Evolutionary conservation across 495 filamentous ascomycete species (phyloP).

Genomic region (Podospora sp.): DNA sequence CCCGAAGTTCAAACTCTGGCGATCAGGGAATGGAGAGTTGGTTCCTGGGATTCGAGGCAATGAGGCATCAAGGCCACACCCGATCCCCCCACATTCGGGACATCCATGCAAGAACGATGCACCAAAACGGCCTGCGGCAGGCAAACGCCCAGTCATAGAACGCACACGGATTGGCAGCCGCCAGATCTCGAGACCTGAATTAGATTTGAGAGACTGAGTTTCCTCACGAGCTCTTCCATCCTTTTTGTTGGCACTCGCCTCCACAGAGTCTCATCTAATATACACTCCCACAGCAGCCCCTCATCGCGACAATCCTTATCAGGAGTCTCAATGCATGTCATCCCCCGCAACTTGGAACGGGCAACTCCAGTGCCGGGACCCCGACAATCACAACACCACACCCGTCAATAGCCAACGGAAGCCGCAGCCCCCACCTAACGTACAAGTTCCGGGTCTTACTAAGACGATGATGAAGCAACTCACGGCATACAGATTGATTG

Average conservation of each 20-base stretch:
- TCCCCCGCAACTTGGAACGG: background rate
- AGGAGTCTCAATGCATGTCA: background rate
- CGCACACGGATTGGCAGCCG: too few species aligned
- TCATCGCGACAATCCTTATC: background rate
- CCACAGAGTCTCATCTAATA: too few species aligned
- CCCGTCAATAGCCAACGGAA: conserved; percentile 13
- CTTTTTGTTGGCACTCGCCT: background rate
- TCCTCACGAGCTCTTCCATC: background rate
- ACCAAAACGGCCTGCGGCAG: conserved; percentile 6
- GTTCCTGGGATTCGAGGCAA: conserved; percentile 23
- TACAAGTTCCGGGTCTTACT: conserved; percentile 1
- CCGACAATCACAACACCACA: background rate
- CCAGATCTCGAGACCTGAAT: background rate
- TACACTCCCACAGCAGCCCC: background rate
- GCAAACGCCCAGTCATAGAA: background rate
- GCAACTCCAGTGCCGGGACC: background rate
- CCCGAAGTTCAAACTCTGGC: background rate
- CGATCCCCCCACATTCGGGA: background rate
- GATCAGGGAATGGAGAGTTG: conserved; percentile 6
- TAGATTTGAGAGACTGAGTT: background rate
- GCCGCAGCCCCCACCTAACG: conserved; percentile 8
- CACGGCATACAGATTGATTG: background rate
- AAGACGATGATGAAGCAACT: conserved; percentile 21
- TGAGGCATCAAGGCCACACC: conserved; percentile 21
- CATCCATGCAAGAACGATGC: background rate